These are phyloP conservation scores for Aspergillus tanneri DNA, from an alignment of 2,329 filamentous ascomycete genomes.

Conservation along the genomic window DNA sequence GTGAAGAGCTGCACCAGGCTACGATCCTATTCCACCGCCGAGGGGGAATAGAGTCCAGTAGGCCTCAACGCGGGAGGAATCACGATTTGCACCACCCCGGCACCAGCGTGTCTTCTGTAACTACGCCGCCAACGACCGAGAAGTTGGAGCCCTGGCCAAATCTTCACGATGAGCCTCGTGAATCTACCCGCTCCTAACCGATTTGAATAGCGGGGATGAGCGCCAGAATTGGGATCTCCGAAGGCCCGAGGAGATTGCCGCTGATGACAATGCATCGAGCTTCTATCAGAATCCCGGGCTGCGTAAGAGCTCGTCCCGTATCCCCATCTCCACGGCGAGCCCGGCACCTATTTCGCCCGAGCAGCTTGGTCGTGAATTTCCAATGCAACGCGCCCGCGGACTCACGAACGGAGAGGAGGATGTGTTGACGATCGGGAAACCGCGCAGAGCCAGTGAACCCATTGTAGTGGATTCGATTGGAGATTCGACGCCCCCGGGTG, in stretches of 20 bases:
- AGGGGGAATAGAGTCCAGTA: slow-evolving; percentile 37
- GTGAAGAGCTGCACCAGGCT: slow-evolving; percentile 51
- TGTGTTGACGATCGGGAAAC: slow-evolving; percentile 59
- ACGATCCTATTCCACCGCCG: slow-evolving; percentile 45
- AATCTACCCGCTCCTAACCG: slow-evolving; percentile 30
- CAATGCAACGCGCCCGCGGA: slow-evolving; percentile 60
- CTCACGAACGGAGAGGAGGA: slow-evolving; percentile 62
- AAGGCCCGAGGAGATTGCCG: slow-evolving; percentile 72
- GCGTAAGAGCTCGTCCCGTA: slow-evolving; percentile 70
- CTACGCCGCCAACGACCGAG: slow-evolving; percentile 28
- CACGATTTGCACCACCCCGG: slow-evolving; percentile 37
- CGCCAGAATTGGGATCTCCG: slow-evolving; percentile 68
- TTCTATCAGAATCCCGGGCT: slow-evolving; percentile 53
- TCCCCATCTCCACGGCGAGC: slow-evolving; percentile 80
- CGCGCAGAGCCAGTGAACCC: slow-evolving; percentile 65
- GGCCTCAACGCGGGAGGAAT: slow-evolving; percentile 38
- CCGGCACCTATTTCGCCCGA: slow-evolving; percentile 71
- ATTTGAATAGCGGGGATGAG: slow-evolving; percentile 45
- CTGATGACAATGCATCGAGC: slow-evolving; percentile 47
- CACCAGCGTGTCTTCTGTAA: slow-evolving; percentile 26
- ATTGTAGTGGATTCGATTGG: slow-evolving; percentile 25
- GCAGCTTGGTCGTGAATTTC: slow-evolving; percentile 71
- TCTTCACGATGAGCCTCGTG: slow-evolving; percentile 35
- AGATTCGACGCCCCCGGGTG: slow-evolving; percentile 25
- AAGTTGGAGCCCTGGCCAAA: slow-evolving; percentile 36